Percentiles rank a stretch among this genome's conserved stretches.
These are phyloP conservation scores for Colletotrichum graminicola DNA, from an alignment of 2,329 filamentous ascomycete species.

Conservation along the genomic window DNA sequence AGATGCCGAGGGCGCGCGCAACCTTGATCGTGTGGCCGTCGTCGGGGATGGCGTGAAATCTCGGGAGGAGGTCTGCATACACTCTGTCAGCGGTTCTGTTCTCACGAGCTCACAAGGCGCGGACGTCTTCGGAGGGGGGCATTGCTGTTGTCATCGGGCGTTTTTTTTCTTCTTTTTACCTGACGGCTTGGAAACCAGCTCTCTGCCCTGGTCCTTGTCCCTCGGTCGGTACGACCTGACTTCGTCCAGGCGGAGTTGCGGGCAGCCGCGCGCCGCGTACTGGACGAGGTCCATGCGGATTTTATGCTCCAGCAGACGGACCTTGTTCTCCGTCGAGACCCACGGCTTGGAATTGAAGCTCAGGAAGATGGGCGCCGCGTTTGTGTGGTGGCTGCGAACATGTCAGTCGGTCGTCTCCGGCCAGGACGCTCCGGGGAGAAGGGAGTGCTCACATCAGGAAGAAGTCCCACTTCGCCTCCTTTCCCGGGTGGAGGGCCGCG, in stretches of 20 bases:
- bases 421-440: too few species aligned
- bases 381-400: slow-evolving; percentile 77
- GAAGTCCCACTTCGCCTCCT: slow-evolving; percentile 84
- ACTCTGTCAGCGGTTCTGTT: not conserved
- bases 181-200: slow-evolving; percentile 60
- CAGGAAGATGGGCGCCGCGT: slow-evolving; percentile 78
- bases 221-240: slow-evolving; percentile 71
- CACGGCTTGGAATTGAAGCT: slow-evolving; percentile 72
- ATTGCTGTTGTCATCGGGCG: not conserved
- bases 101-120: not conserved
- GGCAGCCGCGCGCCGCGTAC: slow-evolving; percentile 77
- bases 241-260: slow-evolving; percentile 69
- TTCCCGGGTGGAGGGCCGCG: slow-evolving; percentile 72
- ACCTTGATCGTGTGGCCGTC: slow-evolving; percentile 89
- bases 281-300: slow-evolving; percentile 79
- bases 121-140: too few species aligned
- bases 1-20: slow-evolving; percentile 76
- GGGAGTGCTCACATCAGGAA: slow-evolving; percentile 68
- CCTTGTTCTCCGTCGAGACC: slow-evolving; percentile 71
- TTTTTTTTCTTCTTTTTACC: slow-evolving; percentile 48
- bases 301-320: slow-evolving; percentile 84
- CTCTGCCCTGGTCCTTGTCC: slow-evolving; percentile 50
- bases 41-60: slow-evolving; percentile 66
- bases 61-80: slow-evolving; percentile 57
- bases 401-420: slow-evolving; percentile 15